Evolutionary conservation across 192 early-diverging fungal genomes (phyloP).

Genomic region (Backusella sp.): DNA sequence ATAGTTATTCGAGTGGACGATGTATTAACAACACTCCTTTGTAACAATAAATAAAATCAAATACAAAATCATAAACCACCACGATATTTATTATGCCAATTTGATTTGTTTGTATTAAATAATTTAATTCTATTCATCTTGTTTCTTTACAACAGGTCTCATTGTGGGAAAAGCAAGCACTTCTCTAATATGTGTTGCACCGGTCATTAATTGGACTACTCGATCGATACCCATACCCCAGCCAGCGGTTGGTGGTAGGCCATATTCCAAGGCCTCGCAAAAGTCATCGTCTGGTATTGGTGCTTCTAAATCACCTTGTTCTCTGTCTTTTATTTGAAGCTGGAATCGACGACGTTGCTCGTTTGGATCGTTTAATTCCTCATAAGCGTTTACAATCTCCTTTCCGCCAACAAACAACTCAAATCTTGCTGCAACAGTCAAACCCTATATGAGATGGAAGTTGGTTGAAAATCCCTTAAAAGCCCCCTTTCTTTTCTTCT

Average conservation of each 20-base stretch:
- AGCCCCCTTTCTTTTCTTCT: too few species aligned
- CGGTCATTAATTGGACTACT: constrained; percentile 69
- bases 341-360: constrained; percentile 69
- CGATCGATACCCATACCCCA: constrained; percentile 93
- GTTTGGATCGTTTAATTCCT: constrained; percentile 85
- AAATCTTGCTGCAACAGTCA: constrained; percentile 62
- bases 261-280: constrained; percentile 77
- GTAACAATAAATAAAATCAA: background rate
- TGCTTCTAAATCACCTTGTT: constrained; percentile 74
- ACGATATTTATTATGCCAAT: too few species aligned
- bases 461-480: background rate
- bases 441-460: constrained; percentile 23
- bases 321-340: constrained; percentile 61
- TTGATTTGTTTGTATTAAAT: background rate
- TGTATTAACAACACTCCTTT: background rate
- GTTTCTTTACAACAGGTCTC: constrained; percentile 10
- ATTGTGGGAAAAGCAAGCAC: constrained; percentile 77
- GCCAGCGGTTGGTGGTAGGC: constrained; percentile 83
- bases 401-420: constrained; percentile 78
- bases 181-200: constrained; percentile 70
- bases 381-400: constrained; percentile 87
- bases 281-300: constrained; percentile 71
- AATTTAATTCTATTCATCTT: constrained; percentile 2
- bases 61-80: background rate
- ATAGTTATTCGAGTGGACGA: background rate